Conservation (phyloP, 176 grass and related monocot genomes). For the Saccharum spontaneum region DNA sequence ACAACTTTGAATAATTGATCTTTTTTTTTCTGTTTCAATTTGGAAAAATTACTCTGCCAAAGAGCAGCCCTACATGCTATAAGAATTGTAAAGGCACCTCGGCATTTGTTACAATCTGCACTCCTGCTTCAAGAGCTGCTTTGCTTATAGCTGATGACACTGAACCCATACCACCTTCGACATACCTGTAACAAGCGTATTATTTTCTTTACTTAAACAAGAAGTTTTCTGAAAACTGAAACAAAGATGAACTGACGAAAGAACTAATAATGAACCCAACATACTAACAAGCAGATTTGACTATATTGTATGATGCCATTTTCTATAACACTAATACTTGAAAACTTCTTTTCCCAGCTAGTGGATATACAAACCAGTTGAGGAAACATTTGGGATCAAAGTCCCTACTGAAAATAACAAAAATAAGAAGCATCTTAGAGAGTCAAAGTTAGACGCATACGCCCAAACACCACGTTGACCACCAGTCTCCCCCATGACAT, state of each 20-base stretch:
- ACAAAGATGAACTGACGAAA: not conserved
- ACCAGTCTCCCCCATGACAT: slow-evolving; percentile 92
- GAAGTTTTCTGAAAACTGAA: slow-evolving; percentile 9
- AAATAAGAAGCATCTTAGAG: slow-evolving; percentile 4
- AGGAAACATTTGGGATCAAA: not conserved
- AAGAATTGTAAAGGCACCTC: slow-evolving; percentile 62
- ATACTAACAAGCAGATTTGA: slow-evolving; percentile 12
- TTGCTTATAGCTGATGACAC: slow-evolving; percentile 95
- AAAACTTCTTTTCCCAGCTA: slow-evolving; percentile 18
- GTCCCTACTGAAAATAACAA: slow-evolving; percentile 4
- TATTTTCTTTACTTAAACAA: slow-evolving; percentile 14
- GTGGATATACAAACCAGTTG: not conserved
- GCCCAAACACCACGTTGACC: slow-evolving; percentile 98
- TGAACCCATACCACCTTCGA: slow-evolving; percentile 97
- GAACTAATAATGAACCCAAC: slow-evolving; percentile 8
- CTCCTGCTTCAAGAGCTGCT: slow-evolving; percentile 92
- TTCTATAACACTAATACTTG: slow-evolving; percentile 1
- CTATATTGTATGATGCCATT: slow-evolving; percentile 1
- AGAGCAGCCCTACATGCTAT: slow-evolving; percentile 3
- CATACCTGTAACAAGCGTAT: slow-evolving; percentile 70
- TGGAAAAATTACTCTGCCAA: slow-evolving; percentile 5
- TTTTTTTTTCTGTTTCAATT: not conserved
- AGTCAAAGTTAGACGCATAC: slow-evolving; percentile 59
- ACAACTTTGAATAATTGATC: not conserved
- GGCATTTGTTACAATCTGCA: slow-evolving; percentile 78